Percentiles rank a stretch among this genome's conserved stretches.
Conservation (phyloP, 1,284 basidiomycete genomes). For the Trametes polyzona region DNA sequence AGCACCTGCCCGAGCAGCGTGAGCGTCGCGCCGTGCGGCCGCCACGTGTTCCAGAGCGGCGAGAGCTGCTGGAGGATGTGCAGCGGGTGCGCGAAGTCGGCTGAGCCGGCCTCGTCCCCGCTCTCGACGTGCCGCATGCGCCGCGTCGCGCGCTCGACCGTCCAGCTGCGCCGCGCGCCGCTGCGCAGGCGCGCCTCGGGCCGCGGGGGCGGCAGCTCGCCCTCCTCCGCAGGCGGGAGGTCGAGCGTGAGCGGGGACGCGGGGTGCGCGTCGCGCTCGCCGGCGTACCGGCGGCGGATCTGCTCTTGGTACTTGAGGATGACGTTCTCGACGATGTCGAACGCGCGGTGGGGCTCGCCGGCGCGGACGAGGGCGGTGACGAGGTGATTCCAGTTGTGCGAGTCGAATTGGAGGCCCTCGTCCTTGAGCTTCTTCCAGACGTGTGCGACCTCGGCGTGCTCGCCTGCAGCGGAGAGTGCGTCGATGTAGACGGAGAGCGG, state of each 20-base stretch:
- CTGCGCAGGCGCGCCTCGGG: constrained; percentile 39
- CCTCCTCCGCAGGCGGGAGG: constrained; percentile 26
- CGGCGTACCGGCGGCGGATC: constrained; percentile 21
- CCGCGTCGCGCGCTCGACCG: constrained; percentile 26
- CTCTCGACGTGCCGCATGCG: constrained; percentile 19
- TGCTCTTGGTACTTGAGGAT: constrained; percentile 65
- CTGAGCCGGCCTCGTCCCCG: constrained; percentile 26
- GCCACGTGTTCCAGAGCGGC: constrained; percentile 68
- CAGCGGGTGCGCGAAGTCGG: constrained; percentile 57
- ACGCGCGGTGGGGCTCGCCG: constrained; percentile 81
- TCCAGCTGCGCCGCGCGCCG: constrained; percentile 31
- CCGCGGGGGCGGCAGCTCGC: constrained; percentile 26
- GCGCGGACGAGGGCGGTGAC: constrained; percentile 77
- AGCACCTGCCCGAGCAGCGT: constrained; percentile 50
- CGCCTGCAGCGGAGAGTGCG: constrained; percentile 67
- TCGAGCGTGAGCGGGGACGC: constrained; percentile 53
- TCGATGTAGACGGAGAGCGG: constrained; percentile 89
- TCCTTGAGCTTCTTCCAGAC: constrained; percentile 71
- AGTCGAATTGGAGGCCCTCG: constrained; percentile 84
- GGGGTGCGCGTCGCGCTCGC: constrained; percentile 43
- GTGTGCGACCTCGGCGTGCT: constrained; percentile 64
- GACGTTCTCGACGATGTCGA: constrained; percentile 82
- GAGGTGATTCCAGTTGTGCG: constrained; percentile 93
- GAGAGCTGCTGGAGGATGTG: constrained; percentile 64
- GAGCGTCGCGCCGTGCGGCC: constrained; percentile 57